phyloP scores from a whole-genome alignment of 1,284 basidiomycete genomes.

The Cystobasidium pallidum region DNA sequence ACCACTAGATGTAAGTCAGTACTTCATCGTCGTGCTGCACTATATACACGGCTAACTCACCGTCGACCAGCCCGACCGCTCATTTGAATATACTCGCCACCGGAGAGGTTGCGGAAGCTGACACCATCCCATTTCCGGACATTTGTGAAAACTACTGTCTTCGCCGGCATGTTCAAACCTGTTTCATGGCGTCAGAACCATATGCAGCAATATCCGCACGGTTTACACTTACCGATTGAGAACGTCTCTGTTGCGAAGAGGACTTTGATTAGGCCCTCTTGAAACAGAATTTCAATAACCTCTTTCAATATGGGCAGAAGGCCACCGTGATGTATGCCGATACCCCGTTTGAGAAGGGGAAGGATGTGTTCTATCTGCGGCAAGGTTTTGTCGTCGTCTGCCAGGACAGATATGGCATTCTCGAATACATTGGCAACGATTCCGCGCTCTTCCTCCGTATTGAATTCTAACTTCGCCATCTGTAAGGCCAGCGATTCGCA shows the following conservation, averaged over 20 bases:
- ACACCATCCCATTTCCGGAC: conserved; percentile 95
- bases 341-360: conserved; percentile 90
- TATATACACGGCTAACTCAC: neutral
- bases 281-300: conserved; percentile 98
- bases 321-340: conserved; percentile 98
- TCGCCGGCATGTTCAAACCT: conserved; percentile 97
- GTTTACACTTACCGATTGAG: conserved; percentile 69
- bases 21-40: neutral
- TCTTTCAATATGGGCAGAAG: conserved; percentile 97
- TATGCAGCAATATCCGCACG: neutral
- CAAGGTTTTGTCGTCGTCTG: conserved; percentile 82
- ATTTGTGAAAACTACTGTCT: conserved; percentile 96
- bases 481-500: conserved; percentile 90
- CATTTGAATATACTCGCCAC: conserved; percentile 97
- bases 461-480: conserved; percentile 96
- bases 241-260: conserved; percentile 99
- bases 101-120: conserved; percentile 84
- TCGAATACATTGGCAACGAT: conserved; percentile 87
- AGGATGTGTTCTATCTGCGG: conserved; percentile 94
- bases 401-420: conserved; percentile 88
- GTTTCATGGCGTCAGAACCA: neutral
- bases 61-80: conserved; percentile 93
- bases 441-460: conserved; percentile 88
- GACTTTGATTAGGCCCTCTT: conserved; percentile 98
- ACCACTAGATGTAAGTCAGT: conserved; percentile 63